Percentiles rank a stretch among this genome's conserved stretches.
Evolutionary conservation across 2,329 filamentous ascomycete genomes (phyloP).

Genomic region (Raffaelea ambrosiae): DNA sequence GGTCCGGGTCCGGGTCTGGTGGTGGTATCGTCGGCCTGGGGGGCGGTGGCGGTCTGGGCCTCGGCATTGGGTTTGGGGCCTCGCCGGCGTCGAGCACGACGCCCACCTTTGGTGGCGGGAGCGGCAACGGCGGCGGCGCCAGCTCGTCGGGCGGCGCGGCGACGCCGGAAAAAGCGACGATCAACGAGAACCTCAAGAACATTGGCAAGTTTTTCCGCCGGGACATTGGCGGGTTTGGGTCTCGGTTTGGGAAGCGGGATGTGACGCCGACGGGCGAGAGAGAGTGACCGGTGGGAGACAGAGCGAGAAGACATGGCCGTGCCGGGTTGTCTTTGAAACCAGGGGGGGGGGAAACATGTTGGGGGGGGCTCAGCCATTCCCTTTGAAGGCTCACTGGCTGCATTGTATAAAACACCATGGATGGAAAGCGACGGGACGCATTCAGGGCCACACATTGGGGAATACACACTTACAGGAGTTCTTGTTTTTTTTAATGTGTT

Average conservation of each 20-base stretch:
- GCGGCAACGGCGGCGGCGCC: constrained; percentile 22
- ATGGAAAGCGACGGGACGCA: too few relatives aligned
- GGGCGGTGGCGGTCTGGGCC: background rate
- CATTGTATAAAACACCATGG: too few relatives aligned
- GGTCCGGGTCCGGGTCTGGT: too few relatives aligned
- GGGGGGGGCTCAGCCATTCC: too few relatives aligned
- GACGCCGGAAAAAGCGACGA: constrained; percentile 50
- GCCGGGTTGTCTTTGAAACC: too few relatives aligned
- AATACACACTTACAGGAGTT: too few relatives aligned
- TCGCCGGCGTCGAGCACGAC: constrained; percentile 64
- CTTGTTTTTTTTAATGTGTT: too few relatives aligned
- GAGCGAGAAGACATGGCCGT: background rate
- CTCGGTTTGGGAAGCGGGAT: constrained; percentile 60
- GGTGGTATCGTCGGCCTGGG: background rate
- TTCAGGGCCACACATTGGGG: too few relatives aligned
- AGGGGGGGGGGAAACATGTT: too few relatives aligned
- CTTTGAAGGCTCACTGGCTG: too few relatives aligned
- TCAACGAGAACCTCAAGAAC: constrained; percentile 91
- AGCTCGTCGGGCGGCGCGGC: constrained; percentile 12
- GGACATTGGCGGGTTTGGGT: constrained; percentile 71
- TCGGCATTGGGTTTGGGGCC: constrained; percentile 2
- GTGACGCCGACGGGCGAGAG: constrained; percentile 24
- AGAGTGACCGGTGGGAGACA: constrained; percentile 5
- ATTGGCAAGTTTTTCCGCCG: constrained; percentile 94
- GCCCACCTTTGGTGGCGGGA: constrained; percentile 40